A percentile compares a stretch with the other conserved stretches of the same genome.
These are phyloP conservation scores for Heterobasidion occidentale DNA, from an alignment of 1,284 basidiomycete species.

Conservation along the genomic window DNA sequence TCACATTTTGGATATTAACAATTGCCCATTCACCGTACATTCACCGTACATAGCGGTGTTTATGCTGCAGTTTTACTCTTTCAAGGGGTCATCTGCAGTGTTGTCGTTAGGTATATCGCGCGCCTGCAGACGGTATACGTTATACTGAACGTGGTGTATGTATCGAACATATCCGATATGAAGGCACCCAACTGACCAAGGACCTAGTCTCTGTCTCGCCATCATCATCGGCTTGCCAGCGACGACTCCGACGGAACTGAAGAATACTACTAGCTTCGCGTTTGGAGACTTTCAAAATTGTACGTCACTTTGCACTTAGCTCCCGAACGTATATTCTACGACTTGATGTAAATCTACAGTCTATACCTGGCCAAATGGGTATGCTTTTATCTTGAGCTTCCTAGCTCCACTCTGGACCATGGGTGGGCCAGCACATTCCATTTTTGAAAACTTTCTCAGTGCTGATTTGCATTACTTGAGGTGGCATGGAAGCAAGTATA, in stretches of 20 bases:
- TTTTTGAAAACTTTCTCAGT: background rate
- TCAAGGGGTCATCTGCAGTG: slow-evolving; percentile 56
- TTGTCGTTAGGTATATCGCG: slow-evolving; percentile 60
- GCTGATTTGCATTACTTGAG: slow-evolving; percentile 12
- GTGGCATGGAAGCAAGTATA: slow-evolving; percentile 50
- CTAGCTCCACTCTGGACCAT: slow-evolving; percentile 77
- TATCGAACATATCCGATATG: slow-evolving; percentile 6
- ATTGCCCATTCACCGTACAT: background rate
- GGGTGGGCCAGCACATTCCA: slow-evolving; percentile 42
- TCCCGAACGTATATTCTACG: background rate
- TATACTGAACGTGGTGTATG: slow-evolving; percentile 58
- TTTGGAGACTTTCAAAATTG: slow-evolving; percentile 47
- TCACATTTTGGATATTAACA: slow-evolving; percentile 14
- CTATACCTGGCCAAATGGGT: slow-evolving; percentile 64
- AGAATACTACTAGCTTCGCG: slow-evolving; percentile 60
- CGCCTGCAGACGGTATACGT: slow-evolving; percentile 72
- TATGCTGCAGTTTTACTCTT: slow-evolving; percentile 49
- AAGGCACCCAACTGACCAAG: background rate
- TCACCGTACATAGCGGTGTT: slow-evolving; percentile 36
- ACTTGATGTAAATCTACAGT: slow-evolving; percentile 27
- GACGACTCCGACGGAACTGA: slow-evolving; percentile 58
- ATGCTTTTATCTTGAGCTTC: slow-evolving; percentile 71
- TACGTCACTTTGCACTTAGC: slow-evolving; percentile 12
- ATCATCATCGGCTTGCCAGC: slow-evolving; percentile 74
- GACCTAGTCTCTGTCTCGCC: slow-evolving; percentile 54